Conservation (phyloP, 1,139 yeast species). For the Saccharomyces hybrid region DNA sequence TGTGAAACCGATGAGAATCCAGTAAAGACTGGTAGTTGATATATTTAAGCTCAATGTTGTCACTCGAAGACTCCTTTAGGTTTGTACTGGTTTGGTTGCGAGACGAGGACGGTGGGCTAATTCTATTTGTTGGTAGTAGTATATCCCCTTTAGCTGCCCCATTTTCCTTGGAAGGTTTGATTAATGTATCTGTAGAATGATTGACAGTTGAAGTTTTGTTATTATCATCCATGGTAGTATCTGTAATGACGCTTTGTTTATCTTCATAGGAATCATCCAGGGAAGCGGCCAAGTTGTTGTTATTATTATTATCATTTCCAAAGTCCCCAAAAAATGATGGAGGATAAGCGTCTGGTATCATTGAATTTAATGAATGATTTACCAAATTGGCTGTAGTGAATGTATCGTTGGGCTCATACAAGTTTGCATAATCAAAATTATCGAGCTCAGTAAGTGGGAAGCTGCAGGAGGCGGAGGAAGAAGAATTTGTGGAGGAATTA, state of each 20-base stretch:
- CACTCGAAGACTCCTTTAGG: not conserved
- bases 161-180: not conserved
- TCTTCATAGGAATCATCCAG: conserved; percentile 9
- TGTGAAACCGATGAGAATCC: not conserved
- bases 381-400: conserved; percentile 3
- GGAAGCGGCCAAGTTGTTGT: not conserved
- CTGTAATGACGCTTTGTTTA: conserved; percentile 14
- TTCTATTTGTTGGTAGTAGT: not conserved
- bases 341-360: conserved; percentile 1
- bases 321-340: not conserved
- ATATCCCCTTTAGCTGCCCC: not conserved
- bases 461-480: conserved; percentile 1
- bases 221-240: conserved; percentile 7
- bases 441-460: not conserved
- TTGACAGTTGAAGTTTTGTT: conserved; percentile 7
- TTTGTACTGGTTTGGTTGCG: not conserved
- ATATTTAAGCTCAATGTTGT: not conserved
- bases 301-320: not conserved
- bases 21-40: not conserved
- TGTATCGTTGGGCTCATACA: conserved; percentile 6
- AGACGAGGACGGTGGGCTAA: not conserved
- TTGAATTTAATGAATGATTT: conserved; percentile 3
- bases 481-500: conserved; percentile 2
- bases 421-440: conserved; percentile 4
- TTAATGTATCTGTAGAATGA: conserved; percentile 8